These are phyloP conservation scores for Agaricus subrufescens DNA, from an alignment of 768 basidiomycete species.

Conservation along the genomic window DNA sequence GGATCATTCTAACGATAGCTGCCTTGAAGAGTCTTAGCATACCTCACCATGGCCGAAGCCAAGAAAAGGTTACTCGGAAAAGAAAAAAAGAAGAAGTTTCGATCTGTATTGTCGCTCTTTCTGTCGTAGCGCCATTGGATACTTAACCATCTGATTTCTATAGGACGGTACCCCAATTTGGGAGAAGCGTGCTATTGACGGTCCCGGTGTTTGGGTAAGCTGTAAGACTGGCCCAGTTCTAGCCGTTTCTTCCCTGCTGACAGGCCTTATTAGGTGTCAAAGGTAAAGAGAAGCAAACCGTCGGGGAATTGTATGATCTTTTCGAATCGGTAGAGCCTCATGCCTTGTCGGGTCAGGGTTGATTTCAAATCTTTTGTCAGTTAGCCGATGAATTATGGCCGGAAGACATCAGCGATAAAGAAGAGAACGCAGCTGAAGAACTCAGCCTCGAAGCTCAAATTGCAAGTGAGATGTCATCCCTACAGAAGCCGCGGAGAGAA, in stretches of 20 bases:
- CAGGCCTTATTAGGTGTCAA: constrained; percentile 44
- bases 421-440: constrained; percentile 31
- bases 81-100: constrained; percentile 44
- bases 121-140: neutral
- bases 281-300: constrained; percentile 76
- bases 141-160: neutral
- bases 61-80: constrained; percentile 24
- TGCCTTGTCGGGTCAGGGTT: neutral
- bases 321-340: constrained; percentile 61
- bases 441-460: constrained; percentile 68
- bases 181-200: constrained; percentile 63
- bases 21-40: neutral
- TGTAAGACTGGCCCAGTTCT: constrained; percentile 34
- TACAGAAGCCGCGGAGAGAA: constrained; percentile 62
- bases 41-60: constrained; percentile 18
- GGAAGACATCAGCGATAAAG: constrained; percentile 23
- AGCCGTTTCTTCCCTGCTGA: neutral
- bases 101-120: constrained; percentile 33
- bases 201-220: constrained; percentile 83
- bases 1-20: neutral
- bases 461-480: constrained; percentile 62
- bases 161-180: constrained; percentile 69
- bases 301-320: constrained; percentile 73
- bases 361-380: constrained; percentile 29
- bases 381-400: constrained; percentile 75